A percentile compares a stretch with the other conserved stretches of the same genome.
These are phyloP conservation scores for Boletus austroedulis DNA, from an alignment of 1,284 basidiomycete genomes.

Conservation along the genomic window DNA sequence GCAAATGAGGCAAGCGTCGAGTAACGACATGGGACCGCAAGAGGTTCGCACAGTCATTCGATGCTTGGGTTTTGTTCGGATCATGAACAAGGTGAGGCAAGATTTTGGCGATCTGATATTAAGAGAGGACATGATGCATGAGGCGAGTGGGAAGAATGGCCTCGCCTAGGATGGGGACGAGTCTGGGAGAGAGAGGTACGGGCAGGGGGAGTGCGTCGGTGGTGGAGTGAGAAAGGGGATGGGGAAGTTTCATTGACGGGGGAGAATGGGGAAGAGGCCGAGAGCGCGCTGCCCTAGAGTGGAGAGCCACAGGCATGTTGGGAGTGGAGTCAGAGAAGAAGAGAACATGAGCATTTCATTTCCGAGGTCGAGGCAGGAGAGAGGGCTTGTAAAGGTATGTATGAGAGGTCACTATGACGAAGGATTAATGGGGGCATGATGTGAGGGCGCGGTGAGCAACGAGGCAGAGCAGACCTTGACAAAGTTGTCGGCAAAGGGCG, in stretches of 20 bases:
- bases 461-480: constrained; percentile 25
- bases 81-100: constrained; percentile 33
- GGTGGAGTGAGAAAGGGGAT: constrained; percentile 10
- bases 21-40: constrained; percentile 4
- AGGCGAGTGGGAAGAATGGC: constrained; percentile 20
- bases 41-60: constrained; percentile 31
- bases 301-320: constrained; percentile 30
- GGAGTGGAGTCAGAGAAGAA: constrained; percentile 28
- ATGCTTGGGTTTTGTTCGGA: constrained; percentile 20
- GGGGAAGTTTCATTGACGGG: constrained; percentile 26
- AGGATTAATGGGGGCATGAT: constrained; percentile 17
- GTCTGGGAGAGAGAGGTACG: background rate
- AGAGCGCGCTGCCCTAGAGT: constrained; percentile 12
- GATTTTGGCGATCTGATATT: constrained; percentile 35
- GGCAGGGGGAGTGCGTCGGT: constrained; percentile 6
- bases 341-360: constrained; percentile 37
- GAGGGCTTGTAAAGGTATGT: constrained; percentile 18
- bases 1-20: constrained; percentile 13
- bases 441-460: constrained; percentile 25
- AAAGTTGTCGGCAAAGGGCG: constrained; percentile 28
- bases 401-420: constrained; percentile 30
- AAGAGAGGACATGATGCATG: constrained; percentile 32
- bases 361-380: constrained; percentile 32
- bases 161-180: background rate
- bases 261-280: constrained; percentile 21